A percentile compares a stretch with the other conserved stretches of the same genome.
phyloP scores from a whole-genome alignment of 306 rosid species.

The Begonia peltatifolia region DNA sequence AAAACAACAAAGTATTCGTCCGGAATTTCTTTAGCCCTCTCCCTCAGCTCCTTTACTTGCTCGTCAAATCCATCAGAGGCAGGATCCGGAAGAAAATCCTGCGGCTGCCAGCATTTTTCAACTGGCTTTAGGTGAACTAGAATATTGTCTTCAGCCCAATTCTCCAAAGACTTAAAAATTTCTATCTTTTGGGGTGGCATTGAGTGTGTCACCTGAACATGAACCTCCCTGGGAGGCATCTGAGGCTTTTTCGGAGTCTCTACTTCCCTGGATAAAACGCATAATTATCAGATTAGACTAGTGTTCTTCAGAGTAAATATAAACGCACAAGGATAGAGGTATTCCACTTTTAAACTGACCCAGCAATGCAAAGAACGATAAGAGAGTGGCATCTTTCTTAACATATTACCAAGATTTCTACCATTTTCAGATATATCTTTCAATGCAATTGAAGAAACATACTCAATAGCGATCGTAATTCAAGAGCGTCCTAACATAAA shows the following conservation, averaged over 20 bases:
- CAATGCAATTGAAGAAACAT: too few relatives aligned
- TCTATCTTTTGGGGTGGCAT: constrained; percentile 77
- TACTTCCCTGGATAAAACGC: constrained; percentile 34
- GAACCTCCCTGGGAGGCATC: constrained; percentile 67
- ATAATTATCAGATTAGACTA: neutral
- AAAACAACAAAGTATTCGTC: constrained; percentile 75
- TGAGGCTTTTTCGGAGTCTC: constrained; percentile 50
- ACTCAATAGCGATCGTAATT: too few relatives aligned
- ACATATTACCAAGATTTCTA: too few relatives aligned
- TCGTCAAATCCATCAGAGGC: constrained; percentile 60
- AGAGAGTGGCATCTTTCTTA: neutral
- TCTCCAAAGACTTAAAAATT: constrained; percentile 63
- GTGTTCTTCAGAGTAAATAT: too few relatives aligned
- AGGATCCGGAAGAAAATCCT: constrained; percentile 69
- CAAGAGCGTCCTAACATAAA: too few relatives aligned
- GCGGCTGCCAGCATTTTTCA: constrained; percentile 85
- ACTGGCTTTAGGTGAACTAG: constrained; percentile 60
- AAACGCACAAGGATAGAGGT: too few relatives aligned
- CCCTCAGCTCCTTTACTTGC: constrained; percentile 56
- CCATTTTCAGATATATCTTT: too few relatives aligned
- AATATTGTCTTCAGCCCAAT: constrained; percentile 61
- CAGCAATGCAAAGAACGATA: neutral
- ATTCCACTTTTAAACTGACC: neutral
- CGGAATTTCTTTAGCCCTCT: constrained; percentile 60
- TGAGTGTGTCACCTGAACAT: constrained; percentile 62